Base-by-base conservation (phyloP, 225 moss, liverwort and hornwort species). In the Pleurozium schreberi region DNA sequence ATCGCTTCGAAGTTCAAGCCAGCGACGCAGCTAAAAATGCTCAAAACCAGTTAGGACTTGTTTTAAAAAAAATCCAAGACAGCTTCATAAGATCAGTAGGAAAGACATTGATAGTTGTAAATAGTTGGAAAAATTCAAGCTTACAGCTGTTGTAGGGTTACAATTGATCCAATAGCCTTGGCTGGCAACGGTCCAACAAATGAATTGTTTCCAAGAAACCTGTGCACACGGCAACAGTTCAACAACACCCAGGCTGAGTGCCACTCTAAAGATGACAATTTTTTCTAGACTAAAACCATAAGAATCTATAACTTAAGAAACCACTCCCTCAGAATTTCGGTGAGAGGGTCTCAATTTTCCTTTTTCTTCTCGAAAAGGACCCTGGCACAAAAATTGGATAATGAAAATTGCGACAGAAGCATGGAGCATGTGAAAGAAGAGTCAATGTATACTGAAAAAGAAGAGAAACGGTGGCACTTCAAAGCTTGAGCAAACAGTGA, bases 131-230 rank as follows among this genome's bases (percentile, higher is more conserved):
- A 27, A 27, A 58, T 52, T 23, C n/a, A 49, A 75, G 45, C 94
- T 87, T 89, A 94, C 94, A 94, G 73, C 70, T 94, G 89, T 75
- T 91, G n/a, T 43, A 94, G 85, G n/a, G 92, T 90, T 30, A 91
- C 86, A 64, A 94, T 91, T 15, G 90, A 89, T 81, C 82, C 94
- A 73, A 94, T 78, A 80, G 92, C 92, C 43, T 90, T 85, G 57
- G 94, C 92, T 81, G 94, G 94, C 88, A 94, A 91, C 38, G 92
- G 92, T 62, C 93, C 93, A 61, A 88, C 82, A 55, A 92, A 87
- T 47, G 93, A 94, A 91, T 94, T 94, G 77, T 94, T 92, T 85
- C 93, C 92, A 74, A 94, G 92, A 87, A 84, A 94, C 91, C 92
- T 94, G 92, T 23, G 59, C 43, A 64, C 18, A 58, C 11, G 31